Evolutionary conservation across 352 stramenopile genomes (phyloP).

Genomic region (Achlya hypogyna): DNA sequence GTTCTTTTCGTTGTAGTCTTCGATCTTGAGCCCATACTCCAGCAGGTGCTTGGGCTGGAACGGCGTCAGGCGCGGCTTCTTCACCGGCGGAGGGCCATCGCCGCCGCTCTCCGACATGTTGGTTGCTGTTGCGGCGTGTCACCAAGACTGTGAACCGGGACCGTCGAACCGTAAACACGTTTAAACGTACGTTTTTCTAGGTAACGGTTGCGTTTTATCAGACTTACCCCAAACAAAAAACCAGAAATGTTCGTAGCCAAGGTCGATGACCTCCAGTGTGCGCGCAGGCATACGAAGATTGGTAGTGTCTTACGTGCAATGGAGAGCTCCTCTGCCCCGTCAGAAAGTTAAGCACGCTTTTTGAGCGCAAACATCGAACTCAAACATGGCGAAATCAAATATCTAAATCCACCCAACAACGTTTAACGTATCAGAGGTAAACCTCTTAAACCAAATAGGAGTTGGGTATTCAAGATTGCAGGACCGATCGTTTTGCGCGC

Average conservation of each 20-base stretch:
- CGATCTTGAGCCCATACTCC: constrained; percentile 11
- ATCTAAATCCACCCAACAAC: too few species aligned
- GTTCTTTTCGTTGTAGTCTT: background rate
- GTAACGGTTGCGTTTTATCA: too few species aligned
- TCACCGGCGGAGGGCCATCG: background rate
- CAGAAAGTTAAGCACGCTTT: too few species aligned
- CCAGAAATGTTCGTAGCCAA: too few species aligned
- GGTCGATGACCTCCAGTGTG: too few species aligned
- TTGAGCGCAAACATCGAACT: too few species aligned
- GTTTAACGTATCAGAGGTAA: too few species aligned
- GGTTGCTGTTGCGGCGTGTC: background rate
- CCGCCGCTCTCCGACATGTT: background rate
- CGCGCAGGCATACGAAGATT: too few species aligned
- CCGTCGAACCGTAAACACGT: background rate
- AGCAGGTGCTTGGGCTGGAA: constrained; percentile 16
- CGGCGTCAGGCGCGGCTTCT: constrained; percentile 8
- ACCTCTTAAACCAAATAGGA: background rate
- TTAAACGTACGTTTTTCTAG: background rate
- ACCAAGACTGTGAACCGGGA: background rate
- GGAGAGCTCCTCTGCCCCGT: too few species aligned
- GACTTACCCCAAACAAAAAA: too few species aligned
- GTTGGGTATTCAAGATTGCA: background rate
- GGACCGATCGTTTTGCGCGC: background rate
- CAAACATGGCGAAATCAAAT: too few species aligned
- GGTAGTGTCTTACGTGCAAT: too few species aligned